A percentile compares a stretch with the other conserved stretches of the same genome.
Conservation (phyloP, 1,284 basidiomycete species). For the Retiboletus flavoniger region DNA sequence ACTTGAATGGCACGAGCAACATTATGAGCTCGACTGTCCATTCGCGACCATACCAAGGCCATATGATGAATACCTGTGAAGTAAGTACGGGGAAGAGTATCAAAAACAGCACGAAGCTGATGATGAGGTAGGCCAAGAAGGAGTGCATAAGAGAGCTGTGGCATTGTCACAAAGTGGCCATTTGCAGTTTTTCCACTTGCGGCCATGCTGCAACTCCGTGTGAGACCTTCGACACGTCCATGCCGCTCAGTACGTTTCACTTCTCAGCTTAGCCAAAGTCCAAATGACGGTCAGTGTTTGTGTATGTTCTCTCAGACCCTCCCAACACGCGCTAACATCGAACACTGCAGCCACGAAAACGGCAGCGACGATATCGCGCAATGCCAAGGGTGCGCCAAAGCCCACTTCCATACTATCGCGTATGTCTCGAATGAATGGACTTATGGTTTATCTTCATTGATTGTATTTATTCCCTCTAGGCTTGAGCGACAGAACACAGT, state of each 20-base stretch:
- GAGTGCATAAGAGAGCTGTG: constrained; percentile 40
- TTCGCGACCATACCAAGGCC: constrained; percentile 84
- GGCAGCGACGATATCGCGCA: not conserved
- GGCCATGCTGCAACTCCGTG: constrained; percentile 22
- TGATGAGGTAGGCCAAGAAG: constrained; percentile 59
- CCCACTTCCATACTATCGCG: constrained; percentile 21
- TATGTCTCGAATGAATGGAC: constrained; percentile 15
- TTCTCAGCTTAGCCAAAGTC: constrained; percentile 9
- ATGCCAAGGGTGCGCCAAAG: not conserved
- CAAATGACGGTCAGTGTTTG: not conserved
- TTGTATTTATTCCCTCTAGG: constrained; percentile 13
- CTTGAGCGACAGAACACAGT: constrained; percentile 12
- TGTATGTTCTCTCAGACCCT: not conserved
- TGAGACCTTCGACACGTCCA: constrained; percentile 1
- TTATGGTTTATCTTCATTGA: not conserved
- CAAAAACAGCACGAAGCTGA: constrained; percentile 69
- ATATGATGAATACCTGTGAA: constrained; percentile 85
- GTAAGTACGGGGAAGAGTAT: constrained; percentile 89
- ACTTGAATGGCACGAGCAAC: constrained; percentile 90
- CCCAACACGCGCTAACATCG: constrained; percentile 11
- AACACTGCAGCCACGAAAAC: constrained; percentile 5
- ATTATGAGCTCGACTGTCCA: constrained; percentile 69
- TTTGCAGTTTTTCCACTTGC: not conserved
- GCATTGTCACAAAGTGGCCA: constrained; percentile 5
- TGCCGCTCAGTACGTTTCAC: constrained; percentile 9